Percentiles rank a stretch among this genome's conserved stretches.
These are phyloP conservation scores for Colletotrichum endophyticum DNA, from an alignment of 2,329 filamentous ascomycete species.

Conservation along the genomic window DNA sequence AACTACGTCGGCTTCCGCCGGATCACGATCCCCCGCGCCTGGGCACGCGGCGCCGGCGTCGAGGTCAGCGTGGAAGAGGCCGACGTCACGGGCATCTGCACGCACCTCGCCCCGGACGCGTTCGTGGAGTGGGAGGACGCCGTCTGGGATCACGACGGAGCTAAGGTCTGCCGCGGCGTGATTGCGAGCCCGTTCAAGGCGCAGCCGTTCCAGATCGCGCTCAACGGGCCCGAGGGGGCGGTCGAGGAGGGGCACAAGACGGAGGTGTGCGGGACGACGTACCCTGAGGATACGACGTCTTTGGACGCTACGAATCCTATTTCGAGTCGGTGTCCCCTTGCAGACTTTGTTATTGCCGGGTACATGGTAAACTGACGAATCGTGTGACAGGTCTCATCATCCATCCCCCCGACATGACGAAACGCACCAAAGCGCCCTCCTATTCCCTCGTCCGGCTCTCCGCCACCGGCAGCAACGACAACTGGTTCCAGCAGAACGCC, in stretches of 20 bases:
- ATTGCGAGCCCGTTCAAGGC: constrained; percentile 56
- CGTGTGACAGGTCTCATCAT: constrained; percentile 50
- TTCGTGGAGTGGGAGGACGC: constrained; percentile 62
- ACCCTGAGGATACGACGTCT: constrained; percentile 36
- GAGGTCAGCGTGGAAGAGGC: constrained; percentile 40
- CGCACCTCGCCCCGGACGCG: constrained; percentile 55
- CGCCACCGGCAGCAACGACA: constrained; percentile 52
- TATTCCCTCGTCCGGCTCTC: constrained; percentile 60
- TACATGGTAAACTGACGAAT: constrained; percentile 15
- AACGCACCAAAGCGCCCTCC: constrained; percentile 39
- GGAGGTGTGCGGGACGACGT: constrained; percentile 51
- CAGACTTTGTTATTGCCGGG: not conserved
- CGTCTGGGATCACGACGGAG: constrained; percentile 43
- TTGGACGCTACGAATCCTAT: constrained; percentile 48
- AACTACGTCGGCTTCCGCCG: constrained; percentile 62
- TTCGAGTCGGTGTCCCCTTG: constrained; percentile 37
- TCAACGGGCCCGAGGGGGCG: constrained; percentile 32
- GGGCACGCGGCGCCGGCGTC: constrained; percentile 39
- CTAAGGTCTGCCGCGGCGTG: constrained; percentile 54
- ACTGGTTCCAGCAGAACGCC: constrained; percentile 60
- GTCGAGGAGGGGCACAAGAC: constrained; percentile 40
- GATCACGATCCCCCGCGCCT: constrained; percentile 44
- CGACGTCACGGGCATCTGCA: constrained; percentile 54
- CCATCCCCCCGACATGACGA: constrained; percentile 38
- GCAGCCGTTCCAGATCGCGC: constrained; percentile 54